A percentile compares a stretch with the other conserved stretches of the same genome.
Conservation (phyloP, 345 rosid species). For the Arabis hirsuta region DNA sequence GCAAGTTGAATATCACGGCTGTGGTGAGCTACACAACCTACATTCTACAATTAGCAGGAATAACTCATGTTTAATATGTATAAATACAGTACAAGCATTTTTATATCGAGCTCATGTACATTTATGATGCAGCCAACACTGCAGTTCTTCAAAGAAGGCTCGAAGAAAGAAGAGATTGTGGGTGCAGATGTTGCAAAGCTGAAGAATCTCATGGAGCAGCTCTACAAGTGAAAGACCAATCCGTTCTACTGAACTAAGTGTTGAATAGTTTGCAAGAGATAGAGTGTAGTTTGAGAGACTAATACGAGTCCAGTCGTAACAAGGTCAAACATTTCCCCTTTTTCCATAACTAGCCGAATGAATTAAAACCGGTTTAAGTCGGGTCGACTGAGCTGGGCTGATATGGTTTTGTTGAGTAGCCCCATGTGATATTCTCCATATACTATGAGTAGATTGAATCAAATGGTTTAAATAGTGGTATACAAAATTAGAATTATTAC, state of each 20-base stretch:
- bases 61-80: neutral
- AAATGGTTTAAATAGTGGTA: neutral
- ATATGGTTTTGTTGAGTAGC: neutral
- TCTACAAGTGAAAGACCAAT: constrained; percentile 56
- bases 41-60: neutral
- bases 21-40: constrained; percentile 54
- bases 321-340: neutral
- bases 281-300: constrained; percentile 18
- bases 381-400: neutral
- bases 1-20: constrained; percentile 50
- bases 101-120: constrained; percentile 15
- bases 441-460: neutral
- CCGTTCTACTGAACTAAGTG: neutral
- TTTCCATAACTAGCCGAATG: neutral
- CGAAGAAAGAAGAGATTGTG: constrained; percentile 62
- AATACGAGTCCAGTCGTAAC: neutral
- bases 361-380: neutral
- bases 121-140: constrained; percentile 74
- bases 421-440: constrained; percentile 7
- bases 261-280: constrained; percentile 14
- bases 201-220: constrained; percentile 61
- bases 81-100: neutral
- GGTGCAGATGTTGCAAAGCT: constrained; percentile 70
- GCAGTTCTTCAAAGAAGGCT: constrained; percentile 66
- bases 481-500: neutral